Conservation (phyloP, 2,329 filamentous ascomycete genomes). For the Fusarium nematophilum region DNA sequence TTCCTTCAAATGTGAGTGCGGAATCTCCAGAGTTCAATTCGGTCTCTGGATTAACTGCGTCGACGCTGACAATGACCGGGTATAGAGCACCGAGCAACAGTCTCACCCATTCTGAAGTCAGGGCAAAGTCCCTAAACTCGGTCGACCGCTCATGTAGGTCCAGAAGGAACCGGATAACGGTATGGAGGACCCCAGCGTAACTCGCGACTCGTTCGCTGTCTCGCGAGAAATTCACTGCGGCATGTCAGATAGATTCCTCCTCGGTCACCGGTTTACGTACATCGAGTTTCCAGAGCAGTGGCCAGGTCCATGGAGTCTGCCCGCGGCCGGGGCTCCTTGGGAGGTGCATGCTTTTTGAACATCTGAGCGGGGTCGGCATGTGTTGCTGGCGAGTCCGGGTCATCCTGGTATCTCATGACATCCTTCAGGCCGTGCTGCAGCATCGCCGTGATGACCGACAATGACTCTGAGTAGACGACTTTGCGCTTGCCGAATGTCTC, state of each 20-base stretch:
- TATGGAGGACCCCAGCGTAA: slow-evolving; percentile 76
- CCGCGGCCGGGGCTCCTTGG: slow-evolving; percentile 50
- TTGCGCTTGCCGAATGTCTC: slow-evolving; percentile 77
- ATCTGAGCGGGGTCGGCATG: slow-evolving; percentile 12
- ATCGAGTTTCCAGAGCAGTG: slow-evolving; percentile 66
- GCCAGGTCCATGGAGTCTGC: slow-evolving; percentile 75
- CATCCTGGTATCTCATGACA: slow-evolving; percentile 70
- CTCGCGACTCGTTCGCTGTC: slow-evolving; percentile 59
- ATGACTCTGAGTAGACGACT: slow-evolving; percentile 80
- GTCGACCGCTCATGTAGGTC: slow-evolving; percentile 81
- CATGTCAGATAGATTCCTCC: slow-evolving; percentile 22
- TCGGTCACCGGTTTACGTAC: slow-evolving; percentile 52
- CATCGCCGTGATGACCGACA: slow-evolving; percentile 87
- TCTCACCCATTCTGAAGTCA: slow-evolving; percentile 83
- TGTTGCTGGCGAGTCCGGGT: slow-evolving; percentile 65
- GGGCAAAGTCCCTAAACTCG: slow-evolving; percentile 84
- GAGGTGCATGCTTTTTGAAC: slow-evolving; percentile 21
- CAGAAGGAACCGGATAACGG: slow-evolving; percentile 81
- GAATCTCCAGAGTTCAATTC: slow-evolving; percentile 89
- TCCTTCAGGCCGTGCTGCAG: slow-evolving; percentile 85
- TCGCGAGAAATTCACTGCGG: slow-evolving; percentile 44
- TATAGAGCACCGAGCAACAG: slow-evolving; percentile 84
- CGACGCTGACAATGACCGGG: slow-evolving; percentile 87
- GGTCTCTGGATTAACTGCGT: slow-evolving; percentile 83
- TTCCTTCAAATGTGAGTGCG: slow-evolving; percentile 84